Evolutionary conservation across 305 asterid genomes (phyloP), one percentile per base, ranked within the genome.

Genomic region (Euphrasia arctica): DNA sequence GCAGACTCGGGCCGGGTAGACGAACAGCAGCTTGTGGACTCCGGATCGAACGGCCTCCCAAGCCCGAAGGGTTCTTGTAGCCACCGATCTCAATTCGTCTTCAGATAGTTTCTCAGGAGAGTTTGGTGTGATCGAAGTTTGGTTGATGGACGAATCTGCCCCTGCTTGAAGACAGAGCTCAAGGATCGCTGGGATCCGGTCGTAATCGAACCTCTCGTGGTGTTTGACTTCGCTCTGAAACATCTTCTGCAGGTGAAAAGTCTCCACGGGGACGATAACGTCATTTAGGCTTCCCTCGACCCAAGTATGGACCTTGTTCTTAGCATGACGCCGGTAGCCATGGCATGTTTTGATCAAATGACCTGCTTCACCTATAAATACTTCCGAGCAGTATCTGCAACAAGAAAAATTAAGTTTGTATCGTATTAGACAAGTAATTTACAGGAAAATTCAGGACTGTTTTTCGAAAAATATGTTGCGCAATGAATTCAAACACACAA

Each of bases 91-190:
- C 78, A 83, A 9, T 52, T 78, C 85, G 32, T 74, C 75, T 9
- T 64, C 74, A 0, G 90, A 84, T 22, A 82, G 41, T 54, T 81
- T 66, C 13, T 75, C 72, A 51, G 31, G 58, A 65, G n/a, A 43
- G 39, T 66, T 59, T 15, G 57, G 59, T 63, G 45, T 70, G 39
- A 13, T 59, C 34, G 61, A 42, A 63, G 15, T 70, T 62, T 66
- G 74, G 62, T 79, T 72, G 10, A 39, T 39, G 10, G 59, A 42
- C 29, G 68, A 71, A 66, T 78, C 70, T 62, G 77, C 85, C 42
- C 97, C 98, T 10, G 95, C 97, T 70, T 90, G 98, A 42, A 82
- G 80, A 73, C 98, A 92, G 51, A 90, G 87, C 72, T 90, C 97
- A 41, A 90, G 71, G 41, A 90, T 80, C 14, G 99, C 97, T 2